These are phyloP conservation scores for Debaryomycetaceae sp. DNA, from an alignment of 1,139 yeast species.

Conservation along the genomic window DNA sequence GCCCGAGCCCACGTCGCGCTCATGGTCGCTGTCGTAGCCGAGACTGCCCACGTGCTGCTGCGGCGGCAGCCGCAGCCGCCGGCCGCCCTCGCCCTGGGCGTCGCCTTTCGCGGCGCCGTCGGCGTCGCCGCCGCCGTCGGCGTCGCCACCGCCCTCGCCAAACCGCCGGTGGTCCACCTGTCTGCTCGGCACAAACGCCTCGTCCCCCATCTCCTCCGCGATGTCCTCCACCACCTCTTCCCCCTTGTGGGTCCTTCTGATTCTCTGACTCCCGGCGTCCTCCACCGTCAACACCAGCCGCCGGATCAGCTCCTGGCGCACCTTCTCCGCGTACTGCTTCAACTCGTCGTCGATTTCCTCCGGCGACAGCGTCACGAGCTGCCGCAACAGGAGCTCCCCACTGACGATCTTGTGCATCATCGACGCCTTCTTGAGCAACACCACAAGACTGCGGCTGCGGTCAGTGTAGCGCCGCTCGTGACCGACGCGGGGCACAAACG, in stretches of 20 bases:
- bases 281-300: conserved; percentile 59
- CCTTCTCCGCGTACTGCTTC: conserved; percentile 64
- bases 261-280: conserved; percentile 47
- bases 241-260: conserved; percentile 80
- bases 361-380: conserved; percentile 48
- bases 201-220: conserved; percentile 30
- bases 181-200: conserved; percentile 28
- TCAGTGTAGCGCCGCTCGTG: conserved; percentile 32
- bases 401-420: conserved; percentile 25
- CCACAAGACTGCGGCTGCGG: conserved; percentile 39
- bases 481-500: conserved; percentile 17
- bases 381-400: conserved; percentile 16
- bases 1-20: conserved; percentile 20
- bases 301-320: conserved; percentile 62
- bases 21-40: too few species aligned
- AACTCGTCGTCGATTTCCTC: conserved; percentile 73
- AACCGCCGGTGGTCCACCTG: conserved; percentile 42
- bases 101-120: conserved; percentile 13
- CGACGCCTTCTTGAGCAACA: conserved; percentile 29
- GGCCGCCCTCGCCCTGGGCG: conserved; percentile 15
- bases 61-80: conserved; percentile 7
- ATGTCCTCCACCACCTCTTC: conserved; percentile 70
- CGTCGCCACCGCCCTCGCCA: conserved; percentile 10
- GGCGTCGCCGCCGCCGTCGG: conserved; percentile 14
- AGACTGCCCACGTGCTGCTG: conserved; percentile 12